Evolutionary conservation across 78 protist species (phyloP).

Genomic region (Dictyostelium citrinum): DNA sequence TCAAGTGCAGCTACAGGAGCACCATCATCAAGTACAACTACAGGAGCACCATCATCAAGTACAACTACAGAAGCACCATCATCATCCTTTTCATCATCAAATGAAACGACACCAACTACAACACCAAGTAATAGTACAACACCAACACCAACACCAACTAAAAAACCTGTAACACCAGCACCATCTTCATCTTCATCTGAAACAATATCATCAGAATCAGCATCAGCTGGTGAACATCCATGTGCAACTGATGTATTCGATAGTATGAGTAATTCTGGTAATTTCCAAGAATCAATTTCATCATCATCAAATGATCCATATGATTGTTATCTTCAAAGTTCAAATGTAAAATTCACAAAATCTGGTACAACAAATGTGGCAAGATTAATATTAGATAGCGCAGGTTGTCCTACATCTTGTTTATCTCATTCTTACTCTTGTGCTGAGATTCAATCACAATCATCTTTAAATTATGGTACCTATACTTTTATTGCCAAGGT

Average conservation of each 20-base stretch:
- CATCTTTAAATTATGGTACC: not conserved
- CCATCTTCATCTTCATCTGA: not conserved
- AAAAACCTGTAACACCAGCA: not conserved
- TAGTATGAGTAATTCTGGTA: not conserved
- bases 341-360: not conserved
- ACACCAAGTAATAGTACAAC: not conserved
- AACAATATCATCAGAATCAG: not conserved
- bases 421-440: not conserved
- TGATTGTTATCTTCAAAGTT: not conserved
- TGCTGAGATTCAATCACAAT: not conserved
- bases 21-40: not conserved
- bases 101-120: not conserved
- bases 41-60: not conserved
- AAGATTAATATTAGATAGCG: not conserved
- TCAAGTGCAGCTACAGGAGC: not conserved
- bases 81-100: not conserved
- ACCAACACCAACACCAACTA: not conserved
- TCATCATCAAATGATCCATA: not conserved
- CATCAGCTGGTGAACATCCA: not conserved
- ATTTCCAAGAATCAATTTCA: not conserved
- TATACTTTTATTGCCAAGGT: not conserved
- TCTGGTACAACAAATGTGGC: not conserved
- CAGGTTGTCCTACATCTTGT: conserved; percentile 27
- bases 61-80: not conserved
- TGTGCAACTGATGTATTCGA: not conserved